Conservation (phyloP, 352 stramenopile species). For the Hyaloperonospora brassicae region DNA sequence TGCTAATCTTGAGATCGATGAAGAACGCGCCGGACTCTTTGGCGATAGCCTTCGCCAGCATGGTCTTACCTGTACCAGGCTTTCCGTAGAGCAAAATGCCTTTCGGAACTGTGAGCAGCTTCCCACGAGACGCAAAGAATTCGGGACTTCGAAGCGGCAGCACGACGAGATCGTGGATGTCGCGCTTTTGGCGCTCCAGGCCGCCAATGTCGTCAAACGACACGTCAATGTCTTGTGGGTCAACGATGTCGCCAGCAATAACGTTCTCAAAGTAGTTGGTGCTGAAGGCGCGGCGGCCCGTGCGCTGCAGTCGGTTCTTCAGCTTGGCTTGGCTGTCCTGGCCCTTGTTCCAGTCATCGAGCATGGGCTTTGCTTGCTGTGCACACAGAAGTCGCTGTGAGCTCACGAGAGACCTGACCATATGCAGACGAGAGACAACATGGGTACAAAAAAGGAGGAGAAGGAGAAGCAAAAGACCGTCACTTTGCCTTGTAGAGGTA, state of each 20-base stretch:
- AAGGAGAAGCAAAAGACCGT: neutral
- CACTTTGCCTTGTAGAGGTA: conserved; percentile 70
- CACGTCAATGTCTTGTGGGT: conserved; percentile 88
- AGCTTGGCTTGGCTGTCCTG: conserved; percentile 61
- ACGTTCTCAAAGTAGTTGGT: conserved; percentile 86
- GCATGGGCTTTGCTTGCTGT: conserved; percentile 71
- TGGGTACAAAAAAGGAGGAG: neutral
- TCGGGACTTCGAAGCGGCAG: conserved; percentile 87
- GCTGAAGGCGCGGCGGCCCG: conserved; percentile 55
- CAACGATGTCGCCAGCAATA: conserved; percentile 91
- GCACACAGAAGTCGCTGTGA: neutral
- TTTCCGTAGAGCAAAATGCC: conserved; percentile 80
- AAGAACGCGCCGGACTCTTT: conserved; percentile 89
- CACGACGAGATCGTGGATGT: conserved; percentile 95
- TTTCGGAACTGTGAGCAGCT: conserved; percentile 83
- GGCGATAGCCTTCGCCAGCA: conserved; percentile 92
- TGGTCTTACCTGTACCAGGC: conserved; percentile 86
- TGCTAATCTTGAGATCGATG: conserved; percentile 86
- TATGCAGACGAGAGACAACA: neutral
- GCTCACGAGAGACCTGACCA: neutral
- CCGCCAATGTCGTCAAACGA: conserved; percentile 94
- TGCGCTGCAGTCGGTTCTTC: conserved; percentile 57
- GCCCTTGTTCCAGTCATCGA: conserved; percentile 69
- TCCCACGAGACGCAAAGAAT: conserved; percentile 85
- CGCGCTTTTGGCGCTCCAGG: conserved; percentile 92